phyloP scores from a whole-genome alignment of 2,329 filamentous ascomycete species.

The Colletotrichum sp. region DNA sequence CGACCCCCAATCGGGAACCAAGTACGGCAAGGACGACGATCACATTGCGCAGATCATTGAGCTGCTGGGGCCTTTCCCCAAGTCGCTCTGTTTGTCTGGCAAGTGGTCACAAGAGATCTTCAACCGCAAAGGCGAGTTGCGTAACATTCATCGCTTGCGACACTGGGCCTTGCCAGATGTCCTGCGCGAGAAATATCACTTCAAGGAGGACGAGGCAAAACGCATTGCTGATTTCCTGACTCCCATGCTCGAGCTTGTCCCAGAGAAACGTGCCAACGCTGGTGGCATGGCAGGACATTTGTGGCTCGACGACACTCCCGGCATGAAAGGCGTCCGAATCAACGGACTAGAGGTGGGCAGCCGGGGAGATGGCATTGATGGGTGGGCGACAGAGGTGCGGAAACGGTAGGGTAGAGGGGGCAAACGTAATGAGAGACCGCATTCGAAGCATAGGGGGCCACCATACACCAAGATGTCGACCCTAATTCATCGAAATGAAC shows the following conservation, averaged over 20 bases:
- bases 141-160: constrained; percentile 94
- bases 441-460: constrained; percentile 2
- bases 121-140: constrained; percentile 94
- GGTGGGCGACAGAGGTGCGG: constrained; percentile 90
- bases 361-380: constrained; percentile 90
- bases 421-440: constrained; percentile 9
- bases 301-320: constrained; percentile 85
- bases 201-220: constrained; percentile 80
- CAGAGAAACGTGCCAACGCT: constrained; percentile 90
- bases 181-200: constrained; percentile 95
- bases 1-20: constrained; percentile 96
- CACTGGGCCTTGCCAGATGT: constrained; percentile 97
- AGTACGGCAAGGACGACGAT: constrained; percentile 99
- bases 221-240: constrained; percentile 81
- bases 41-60: constrained; percentile 99
- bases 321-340: constrained; percentile 83
- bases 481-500: constrained; percentile 7
- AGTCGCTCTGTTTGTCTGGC: constrained; percentile 86
- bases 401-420: constrained; percentile 63
- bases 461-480: not conserved
- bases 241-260: constrained; percentile 90
- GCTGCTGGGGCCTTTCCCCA: constrained; percentile 90
- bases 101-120: constrained; percentile 99
- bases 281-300: constrained; percentile 90
- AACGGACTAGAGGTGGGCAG: constrained; percentile 78